Evolutionary conservation across 495 filamentous ascomycete species (phyloP), one percentile per base, ranked within the genome.

Genomic region (Aspergillus haitiensis): DNA sequence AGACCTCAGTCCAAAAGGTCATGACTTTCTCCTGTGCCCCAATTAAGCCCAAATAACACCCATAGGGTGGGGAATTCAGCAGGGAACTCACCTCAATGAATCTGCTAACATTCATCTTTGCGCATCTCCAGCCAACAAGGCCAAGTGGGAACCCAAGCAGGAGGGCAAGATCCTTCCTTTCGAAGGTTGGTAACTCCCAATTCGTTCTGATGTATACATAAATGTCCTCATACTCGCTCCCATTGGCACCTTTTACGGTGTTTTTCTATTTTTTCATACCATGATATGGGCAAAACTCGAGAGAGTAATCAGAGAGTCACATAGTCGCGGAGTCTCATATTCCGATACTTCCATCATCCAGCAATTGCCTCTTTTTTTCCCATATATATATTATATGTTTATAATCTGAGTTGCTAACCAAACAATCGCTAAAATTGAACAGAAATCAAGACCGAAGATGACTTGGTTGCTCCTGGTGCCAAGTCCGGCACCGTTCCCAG

Each of bases 381-480:
- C 8, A 46, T 15, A 8, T n/a, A 46, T 6, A 18, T 46, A 46
- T 46, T 8, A 18, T 16, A 18, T 16, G 37, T 13, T 15, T 9
- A 21, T 7, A 18, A 15, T 47, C 8, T 18, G 16, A 18, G 52
- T 44, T 58, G 32, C 63, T 63, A 50, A 61, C 37, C 52, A n/a
- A 60, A 44, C 33, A 45, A 49, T 40, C 47, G 15, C 21, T 27
- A 27, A 27, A 27, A 27, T 10, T 18, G n/a, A 61, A 78, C 71
- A 98, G 93, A 98, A 66, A 86, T 98, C 77, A 87, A 86, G 78
- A 81, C 71, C 62, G 84, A 88, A 65, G 81, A 85, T 11, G 94
- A 99, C 78, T 89, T 99, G 52, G 37, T 95, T 59, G 81, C 85
- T 59, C 90, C 92, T 44, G 94, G 94, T 75, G 91, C 88, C 67